Conservation (phyloP, 176 grass and related monocot genomes). For the Coix lacrymajobi region DNA sequence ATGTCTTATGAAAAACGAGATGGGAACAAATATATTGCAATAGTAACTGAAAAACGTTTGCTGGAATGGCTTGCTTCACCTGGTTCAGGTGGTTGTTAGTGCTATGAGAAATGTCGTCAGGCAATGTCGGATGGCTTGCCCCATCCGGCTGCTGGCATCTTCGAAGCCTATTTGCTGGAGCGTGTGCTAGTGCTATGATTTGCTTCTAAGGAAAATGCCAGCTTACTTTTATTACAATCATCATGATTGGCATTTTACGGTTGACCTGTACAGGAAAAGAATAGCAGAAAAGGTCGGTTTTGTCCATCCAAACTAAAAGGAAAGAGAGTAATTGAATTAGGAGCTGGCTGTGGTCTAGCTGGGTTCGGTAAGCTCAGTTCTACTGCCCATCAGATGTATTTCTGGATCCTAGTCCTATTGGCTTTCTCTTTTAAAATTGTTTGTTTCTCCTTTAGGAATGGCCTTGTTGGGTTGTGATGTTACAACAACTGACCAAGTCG, state of each 20-base stretch:
- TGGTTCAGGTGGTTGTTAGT: no score
- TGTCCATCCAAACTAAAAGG: constrained; percentile 79
- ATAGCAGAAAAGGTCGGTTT: constrained; percentile 91
- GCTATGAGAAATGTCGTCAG: no score
- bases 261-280: constrained; percentile 66
- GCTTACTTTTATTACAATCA: background rate
- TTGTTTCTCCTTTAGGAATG: constrained; percentile 63
- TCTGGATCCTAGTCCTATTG: background rate
- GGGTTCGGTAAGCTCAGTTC: constrained; percentile 57
- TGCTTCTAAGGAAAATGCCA: background rate
- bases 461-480: constrained; percentile 79
- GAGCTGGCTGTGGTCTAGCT: constrained; percentile 91
- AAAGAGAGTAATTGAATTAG: constrained; percentile 81
- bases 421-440: background rate
- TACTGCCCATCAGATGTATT: background rate
- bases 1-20: background rate
- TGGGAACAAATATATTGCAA: background rate
- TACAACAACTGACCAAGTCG: constrained; percentile 73
- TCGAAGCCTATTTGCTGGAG: background rate
- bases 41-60: background rate
- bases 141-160: background rate
- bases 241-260: background rate
- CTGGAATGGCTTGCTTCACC: no score
- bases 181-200: background rate
- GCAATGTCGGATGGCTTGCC: no score